These are phyloP conservation scores for Meripilus lineatus DNA, from an alignment of 1,284 basidiomycete genomes.

Conservation along the genomic window DNA sequence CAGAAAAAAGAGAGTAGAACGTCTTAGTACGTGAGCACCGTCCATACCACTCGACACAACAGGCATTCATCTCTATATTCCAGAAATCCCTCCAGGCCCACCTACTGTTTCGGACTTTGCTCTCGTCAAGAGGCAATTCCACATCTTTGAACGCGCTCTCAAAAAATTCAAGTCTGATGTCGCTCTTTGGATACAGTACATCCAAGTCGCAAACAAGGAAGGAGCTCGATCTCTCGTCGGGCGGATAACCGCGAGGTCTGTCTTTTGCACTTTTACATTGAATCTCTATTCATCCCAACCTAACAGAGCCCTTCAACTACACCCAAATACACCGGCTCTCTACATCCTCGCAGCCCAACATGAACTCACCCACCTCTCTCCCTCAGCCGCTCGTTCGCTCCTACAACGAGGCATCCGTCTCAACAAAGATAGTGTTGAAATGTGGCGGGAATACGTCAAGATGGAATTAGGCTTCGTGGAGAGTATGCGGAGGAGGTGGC, in stretches of 20 bases:
- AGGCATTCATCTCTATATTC: background rate
- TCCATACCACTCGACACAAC: background rate
- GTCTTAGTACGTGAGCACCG: slow-evolving; percentile 56
- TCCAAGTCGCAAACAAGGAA: slow-evolving; percentile 78
- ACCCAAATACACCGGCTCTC: slow-evolving; percentile 74
- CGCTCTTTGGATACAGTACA: slow-evolving; percentile 85
- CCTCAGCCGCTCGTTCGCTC: slow-evolving; percentile 79
- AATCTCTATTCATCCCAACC: background rate
- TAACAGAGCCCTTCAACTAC: slow-evolving; percentile 62
- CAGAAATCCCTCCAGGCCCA: slow-evolving; percentile 48
- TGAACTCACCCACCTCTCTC: slow-evolving; percentile 75
- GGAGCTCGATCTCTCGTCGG: slow-evolving; percentile 80
- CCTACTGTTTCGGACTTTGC: slow-evolving; percentile 79
- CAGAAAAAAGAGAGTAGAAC: slow-evolving; percentile 67
- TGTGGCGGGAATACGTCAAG: slow-evolving; percentile 88
- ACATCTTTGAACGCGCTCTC: slow-evolving; percentile 88
- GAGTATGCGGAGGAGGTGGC: slow-evolving; percentile 78
- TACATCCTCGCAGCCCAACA: slow-evolving; percentile 87
- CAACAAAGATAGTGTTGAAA: slow-evolving; percentile 60
- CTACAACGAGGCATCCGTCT: slow-evolving; percentile 85
- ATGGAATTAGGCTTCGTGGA: slow-evolving; percentile 92
- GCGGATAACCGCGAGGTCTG: slow-evolving; percentile 70
- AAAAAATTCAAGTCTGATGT: slow-evolving; percentile 88
- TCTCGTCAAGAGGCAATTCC: slow-evolving; percentile 76
- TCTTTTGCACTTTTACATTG: slow-evolving; percentile 1